Evolutionary conservation across 2,329 filamentous ascomycete genomes (phyloP).

Genomic region (Sporothrix brunneoviolacea): DNA sequence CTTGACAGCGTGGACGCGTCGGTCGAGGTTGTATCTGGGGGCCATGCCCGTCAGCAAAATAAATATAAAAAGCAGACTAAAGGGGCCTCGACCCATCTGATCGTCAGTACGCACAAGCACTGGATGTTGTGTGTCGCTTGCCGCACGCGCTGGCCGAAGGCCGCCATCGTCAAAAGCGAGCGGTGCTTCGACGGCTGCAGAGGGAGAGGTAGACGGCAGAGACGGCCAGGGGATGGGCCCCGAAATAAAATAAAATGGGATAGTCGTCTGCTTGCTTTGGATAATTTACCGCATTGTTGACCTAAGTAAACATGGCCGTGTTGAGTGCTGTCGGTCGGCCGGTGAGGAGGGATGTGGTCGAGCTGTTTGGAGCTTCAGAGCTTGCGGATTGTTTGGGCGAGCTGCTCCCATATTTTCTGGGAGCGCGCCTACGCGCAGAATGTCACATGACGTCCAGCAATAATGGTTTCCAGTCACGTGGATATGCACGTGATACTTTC

Average conservation of each 20-base stretch:
- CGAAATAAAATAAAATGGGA: constrained; percentile 1
- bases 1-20: constrained; percentile 53
- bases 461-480: no score
- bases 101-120: constrained; percentile 31
- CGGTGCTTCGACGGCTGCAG: no score
- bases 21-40: constrained; percentile 50
- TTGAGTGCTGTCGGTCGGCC: background rate
- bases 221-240: no score
- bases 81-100: no score
- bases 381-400: constrained; percentile 8
- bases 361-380: constrained; percentile 11
- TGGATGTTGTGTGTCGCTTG: constrained; percentile 32
- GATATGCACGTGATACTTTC: no score
- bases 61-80: no score
- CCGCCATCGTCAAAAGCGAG: constrained; percentile 18
- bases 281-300: background rate
- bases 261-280: background rate
- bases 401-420: background rate
- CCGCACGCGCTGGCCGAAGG: constrained; percentile 26
- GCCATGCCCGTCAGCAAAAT: background rate
- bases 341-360: background rate
- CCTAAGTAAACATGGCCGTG: background rate
- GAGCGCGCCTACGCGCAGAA: background rate
- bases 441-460: no score
- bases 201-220: background rate